Evolutionary conservation across 306 rosid species (phyloP), one percentile per base, ranked within the genome.

Genomic region (Glycine latifolia): DNA sequence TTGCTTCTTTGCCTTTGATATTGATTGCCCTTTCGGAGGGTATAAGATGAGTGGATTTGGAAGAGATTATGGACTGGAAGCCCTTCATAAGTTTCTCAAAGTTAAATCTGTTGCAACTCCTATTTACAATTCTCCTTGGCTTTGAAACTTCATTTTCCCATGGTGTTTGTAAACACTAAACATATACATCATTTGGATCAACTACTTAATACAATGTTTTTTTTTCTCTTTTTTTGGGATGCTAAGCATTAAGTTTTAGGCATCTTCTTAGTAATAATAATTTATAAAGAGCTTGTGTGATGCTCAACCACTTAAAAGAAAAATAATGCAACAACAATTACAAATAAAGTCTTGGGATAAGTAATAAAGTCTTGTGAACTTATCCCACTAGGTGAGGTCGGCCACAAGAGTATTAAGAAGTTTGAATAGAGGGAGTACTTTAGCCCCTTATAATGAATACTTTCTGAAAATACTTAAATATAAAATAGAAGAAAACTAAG

Each of bases 21-120:
- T 14, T 3, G 92, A 91, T 6, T 88, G 90, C 77, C 96, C 99
- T 55, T 86, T 56, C 16, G 99, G 99, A 65, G 98, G 99, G 41
- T 91, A 87, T 61, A 93, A 93, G 83, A 85, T 84, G 92, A 95
- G 98, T 20, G 99, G 99, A 11, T 95, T 91, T 52, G 99, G 99
- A 26, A 91, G 87, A 76, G 99, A 93, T 68, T 81, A 59, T 60
- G 99, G 99, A 54, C 54, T 91, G 82, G 88, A 89, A 3, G 91
- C 89, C 11, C 90, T 93, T 15, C 82, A 89, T 68, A 87, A 93
- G 81, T 95, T 87, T 77, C 91, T 95, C 52, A 91, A 90, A 75
- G 86, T 88, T 37, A 95, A 95, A 81, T 86, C 96, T 72, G 92
- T 95, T 16, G 93, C 92, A 39, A 93, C 96, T 73, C 99, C 99